phyloP scores from a whole-genome alignment of 1,284 basidiomycete species.

The Apiotrichum montevideense region DNA sequence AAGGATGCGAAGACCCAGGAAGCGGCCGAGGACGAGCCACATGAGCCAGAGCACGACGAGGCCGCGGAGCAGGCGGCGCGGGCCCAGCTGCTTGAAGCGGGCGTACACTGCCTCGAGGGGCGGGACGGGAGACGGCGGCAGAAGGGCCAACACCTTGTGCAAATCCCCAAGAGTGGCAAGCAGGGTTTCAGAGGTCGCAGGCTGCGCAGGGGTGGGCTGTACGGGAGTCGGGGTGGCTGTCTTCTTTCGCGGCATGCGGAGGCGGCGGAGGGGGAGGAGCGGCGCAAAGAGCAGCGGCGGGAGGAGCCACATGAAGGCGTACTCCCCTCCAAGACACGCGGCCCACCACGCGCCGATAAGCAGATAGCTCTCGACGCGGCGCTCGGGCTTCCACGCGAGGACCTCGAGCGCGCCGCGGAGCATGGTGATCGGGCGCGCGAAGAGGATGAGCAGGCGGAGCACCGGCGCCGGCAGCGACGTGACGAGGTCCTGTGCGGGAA shows the following conservation, averaged over 20 bases:
- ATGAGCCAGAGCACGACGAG: constrained; percentile 39
- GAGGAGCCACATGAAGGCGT: constrained; percentile 52
- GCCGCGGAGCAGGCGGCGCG: constrained; percentile 32
- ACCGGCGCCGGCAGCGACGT: constrained; percentile 42
- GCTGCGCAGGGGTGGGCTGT: constrained; percentile 34
- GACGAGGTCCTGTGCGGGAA: constrained; percentile 30
- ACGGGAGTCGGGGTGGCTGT: neutral
- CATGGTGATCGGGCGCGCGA: constrained; percentile 53
- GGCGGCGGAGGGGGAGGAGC: constrained; percentile 25
- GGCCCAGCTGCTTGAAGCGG: constrained; percentile 34
- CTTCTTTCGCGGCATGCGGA: constrained; percentile 45
- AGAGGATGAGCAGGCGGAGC: constrained; percentile 44
- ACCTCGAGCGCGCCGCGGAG: constrained; percentile 55
- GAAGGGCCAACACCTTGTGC: constrained; percentile 40
- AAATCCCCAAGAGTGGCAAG: constrained; percentile 44
- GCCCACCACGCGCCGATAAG: constrained; percentile 68
- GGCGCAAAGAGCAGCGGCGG: constrained; percentile 38
- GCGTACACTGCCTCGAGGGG: constrained; percentile 22
- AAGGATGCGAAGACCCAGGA: constrained; percentile 30
- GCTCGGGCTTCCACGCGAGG: constrained; percentile 56
- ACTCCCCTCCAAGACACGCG: constrained; percentile 59
- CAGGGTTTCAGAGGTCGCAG: constrained; percentile 60
- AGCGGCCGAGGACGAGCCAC: constrained; percentile 38
- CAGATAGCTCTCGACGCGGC: constrained; percentile 63
- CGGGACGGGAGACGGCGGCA: constrained; percentile 36